A percentile compares a stretch with the other conserved stretches of the same genome.
These are phyloP conservation scores for Aspergillus hiratsukae DNA, from an alignment of 2,329 filamentous ascomycete species.

Conservation along the genomic window DNA sequence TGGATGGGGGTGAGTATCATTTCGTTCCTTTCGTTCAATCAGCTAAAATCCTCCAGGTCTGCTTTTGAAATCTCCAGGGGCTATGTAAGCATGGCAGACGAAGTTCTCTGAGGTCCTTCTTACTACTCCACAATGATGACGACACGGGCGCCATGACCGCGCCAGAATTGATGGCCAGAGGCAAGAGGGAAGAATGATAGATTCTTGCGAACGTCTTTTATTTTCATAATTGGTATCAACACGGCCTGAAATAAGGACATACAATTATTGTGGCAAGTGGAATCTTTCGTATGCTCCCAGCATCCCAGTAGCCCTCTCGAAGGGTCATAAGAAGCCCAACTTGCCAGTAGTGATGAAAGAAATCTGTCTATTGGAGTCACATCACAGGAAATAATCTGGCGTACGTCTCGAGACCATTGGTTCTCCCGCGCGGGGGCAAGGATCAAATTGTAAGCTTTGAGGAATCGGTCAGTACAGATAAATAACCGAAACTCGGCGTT, in stretches of 20 bases:
- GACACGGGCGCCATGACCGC: neutral
- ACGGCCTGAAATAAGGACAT: conserved; percentile 32
- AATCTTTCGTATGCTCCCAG: conserved; percentile 25
- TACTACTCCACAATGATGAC: too few relatives aligned
- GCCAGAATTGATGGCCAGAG: neutral
- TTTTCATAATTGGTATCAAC: conserved; percentile 41
- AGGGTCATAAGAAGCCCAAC: conserved; percentile 18
- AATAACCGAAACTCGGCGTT: neutral
- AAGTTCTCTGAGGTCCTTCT: too few relatives aligned
- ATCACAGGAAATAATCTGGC: conserved; percentile 94
- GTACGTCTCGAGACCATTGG: conserved; percentile 98
- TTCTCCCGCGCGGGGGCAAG: conserved; percentile 93
- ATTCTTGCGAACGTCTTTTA: conserved; percentile 30
- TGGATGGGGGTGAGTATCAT: conserved; percentile 19
- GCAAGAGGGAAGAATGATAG: neutral
- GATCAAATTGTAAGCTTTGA: conserved; percentile 92
- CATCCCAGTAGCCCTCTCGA: conserved; percentile 25
- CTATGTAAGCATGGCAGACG: neutral
- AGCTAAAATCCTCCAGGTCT: conserved; percentile 1
- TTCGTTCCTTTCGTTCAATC: neutral
- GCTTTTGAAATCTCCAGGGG: conserved; percentile 5
- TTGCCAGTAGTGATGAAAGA: conserved; percentile 18
- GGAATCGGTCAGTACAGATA: conserved; percentile 5
- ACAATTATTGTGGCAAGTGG: conserved; percentile 30
- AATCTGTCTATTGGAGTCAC: conserved; percentile 32